Evolutionary conservation across 73 alveolate genomes (phyloP).

Genomic region (Durusdinium trenchii): DNA sequence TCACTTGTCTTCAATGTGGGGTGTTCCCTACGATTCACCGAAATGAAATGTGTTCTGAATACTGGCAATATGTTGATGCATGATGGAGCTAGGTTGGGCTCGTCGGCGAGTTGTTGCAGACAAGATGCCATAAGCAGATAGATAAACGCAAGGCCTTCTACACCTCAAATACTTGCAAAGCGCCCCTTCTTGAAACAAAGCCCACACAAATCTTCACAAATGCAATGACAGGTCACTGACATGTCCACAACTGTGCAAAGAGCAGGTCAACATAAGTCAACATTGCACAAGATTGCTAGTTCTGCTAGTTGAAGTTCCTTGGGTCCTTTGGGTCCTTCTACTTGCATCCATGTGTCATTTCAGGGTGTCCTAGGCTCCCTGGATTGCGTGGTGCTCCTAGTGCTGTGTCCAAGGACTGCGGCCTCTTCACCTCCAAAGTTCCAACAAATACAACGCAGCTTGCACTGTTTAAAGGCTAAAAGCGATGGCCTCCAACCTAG

Average conservation of each 20-base stretch:
- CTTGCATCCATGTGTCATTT: constrained; percentile 22
- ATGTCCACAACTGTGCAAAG: not conserved
- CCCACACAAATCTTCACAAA: too few relatives aligned
- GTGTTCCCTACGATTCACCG: not conserved
- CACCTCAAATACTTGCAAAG: not conserved
- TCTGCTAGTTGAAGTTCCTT: not conserved
- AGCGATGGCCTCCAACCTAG: too few relatives aligned
- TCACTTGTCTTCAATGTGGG: not conserved
- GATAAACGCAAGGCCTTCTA: constrained; percentile 47
- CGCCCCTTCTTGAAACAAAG: too few relatives aligned
- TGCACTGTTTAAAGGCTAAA: too few relatives aligned
- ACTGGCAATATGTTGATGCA: not conserved
- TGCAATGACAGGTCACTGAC: too few relatives aligned
- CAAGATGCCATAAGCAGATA: constrained; percentile 32
- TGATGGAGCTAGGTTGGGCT: not conserved
- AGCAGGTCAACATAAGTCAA: not conserved
- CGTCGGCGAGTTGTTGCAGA: not conserved
- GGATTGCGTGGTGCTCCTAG: constrained; percentile 8
- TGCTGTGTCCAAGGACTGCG: too few relatives aligned
- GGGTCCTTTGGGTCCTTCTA: not conserved
- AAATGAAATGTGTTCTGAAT: not conserved
- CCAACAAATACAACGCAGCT: too few relatives aligned
- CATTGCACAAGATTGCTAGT: not conserved
- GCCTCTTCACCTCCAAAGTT: too few relatives aligned
- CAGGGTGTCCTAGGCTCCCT: constrained; percentile 52